Conservation (phyloP, 2,329 filamentous ascomycete genomes). For the Xenoacremonium recifei region DNA sequence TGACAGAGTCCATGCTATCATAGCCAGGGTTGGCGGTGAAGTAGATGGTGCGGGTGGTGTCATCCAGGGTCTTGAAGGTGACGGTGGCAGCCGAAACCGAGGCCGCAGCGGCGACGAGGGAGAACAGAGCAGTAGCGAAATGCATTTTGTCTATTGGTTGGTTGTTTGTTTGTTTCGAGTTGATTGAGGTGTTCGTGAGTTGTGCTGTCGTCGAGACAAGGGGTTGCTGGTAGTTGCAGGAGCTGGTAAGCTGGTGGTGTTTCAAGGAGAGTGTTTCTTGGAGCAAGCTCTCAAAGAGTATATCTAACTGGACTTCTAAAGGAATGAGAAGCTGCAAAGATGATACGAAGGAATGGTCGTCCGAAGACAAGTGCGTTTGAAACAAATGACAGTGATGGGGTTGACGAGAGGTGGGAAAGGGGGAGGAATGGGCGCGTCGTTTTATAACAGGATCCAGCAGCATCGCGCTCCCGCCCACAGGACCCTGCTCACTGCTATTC, state of each 20-base stretch:
- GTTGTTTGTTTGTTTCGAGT: slow-evolving; percentile 8
- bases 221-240: slow-evolving; percentile 20
- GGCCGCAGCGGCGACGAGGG: slow-evolving; percentile 42
- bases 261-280: slow-evolving; percentile 11
- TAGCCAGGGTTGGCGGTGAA: slow-evolving; percentile 46
- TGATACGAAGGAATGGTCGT: slow-evolving; percentile 27
- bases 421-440: slow-evolving; percentile 21
- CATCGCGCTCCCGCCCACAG: not conserved
- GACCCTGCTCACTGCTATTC: not conserved
- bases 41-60: slow-evolving; percentile 45
- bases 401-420: slow-evolving; percentile 15
- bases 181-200: slow-evolving; percentile 6
- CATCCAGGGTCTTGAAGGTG: slow-evolving; percentile 60
- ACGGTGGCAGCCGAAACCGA: slow-evolving; percentile 47
- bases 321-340: slow-evolving; percentile 29
- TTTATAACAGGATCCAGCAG: slow-evolving; percentile 25
- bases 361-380: slow-evolving; percentile 26
- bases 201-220: slow-evolving; percentile 27
- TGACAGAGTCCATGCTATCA: slow-evolving; percentile 35
- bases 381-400: slow-evolving; percentile 23
- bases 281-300: slow-evolving; percentile 15
- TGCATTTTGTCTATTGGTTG: slow-evolving; percentile 46
- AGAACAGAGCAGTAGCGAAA: slow-evolving; percentile 46
- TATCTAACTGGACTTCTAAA: slow-evolving; percentile 27
- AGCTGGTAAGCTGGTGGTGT: too few species aligned